Percentiles rank a stretch among this genome's conserved stretches.
Evolutionary conservation across 768 basidiomycete genomes (phyloP).

Genomic region (Macrolepiota dolichaula): DNA sequence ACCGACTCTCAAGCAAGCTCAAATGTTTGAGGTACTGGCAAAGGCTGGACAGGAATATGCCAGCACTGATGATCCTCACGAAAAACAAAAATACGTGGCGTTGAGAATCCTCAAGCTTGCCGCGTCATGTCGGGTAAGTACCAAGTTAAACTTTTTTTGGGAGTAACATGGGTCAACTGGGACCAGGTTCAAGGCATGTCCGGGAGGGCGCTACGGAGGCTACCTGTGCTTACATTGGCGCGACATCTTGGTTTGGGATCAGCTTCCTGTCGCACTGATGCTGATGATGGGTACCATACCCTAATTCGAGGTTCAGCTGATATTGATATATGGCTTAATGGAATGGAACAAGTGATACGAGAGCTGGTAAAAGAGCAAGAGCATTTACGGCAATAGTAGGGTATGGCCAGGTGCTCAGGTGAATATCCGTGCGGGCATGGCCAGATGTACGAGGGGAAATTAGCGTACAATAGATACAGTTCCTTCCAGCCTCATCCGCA

Average conservation of each 20-base stretch:
- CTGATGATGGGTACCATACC: neutral
- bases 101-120: conserved; percentile 66
- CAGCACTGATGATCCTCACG: conserved; percentile 31
- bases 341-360: conserved; percentile 75
- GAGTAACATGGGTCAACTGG: neutral
- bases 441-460: neutral
- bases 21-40: conserved; percentile 47
- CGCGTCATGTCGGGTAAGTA: conserved; percentile 70
- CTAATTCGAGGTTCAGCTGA: conserved; percentile 25
- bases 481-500: neutral
- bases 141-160: neutral
- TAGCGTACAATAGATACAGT: neutral
- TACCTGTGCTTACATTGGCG: conserved; percentile 94
- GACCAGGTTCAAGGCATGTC: conserved; percentile 78
- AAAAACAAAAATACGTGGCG: conserved; percentile 52
- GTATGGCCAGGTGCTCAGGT: neutral
- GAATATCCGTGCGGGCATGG: neutral
- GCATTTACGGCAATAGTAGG: conserved; percentile 7
- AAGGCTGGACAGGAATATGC: conserved; percentile 20
- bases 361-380: conserved; percentile 53
- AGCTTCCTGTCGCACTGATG: neutral
- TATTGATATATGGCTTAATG: conserved; percentile 77
- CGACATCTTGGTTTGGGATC: conserved; percentile 64
- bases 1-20: conserved; percentile 59
- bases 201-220: conserved; percentile 83